Base-by-base conservation (phyloP, 805 yeast genomes). In the Starmerella floris region DNA sequence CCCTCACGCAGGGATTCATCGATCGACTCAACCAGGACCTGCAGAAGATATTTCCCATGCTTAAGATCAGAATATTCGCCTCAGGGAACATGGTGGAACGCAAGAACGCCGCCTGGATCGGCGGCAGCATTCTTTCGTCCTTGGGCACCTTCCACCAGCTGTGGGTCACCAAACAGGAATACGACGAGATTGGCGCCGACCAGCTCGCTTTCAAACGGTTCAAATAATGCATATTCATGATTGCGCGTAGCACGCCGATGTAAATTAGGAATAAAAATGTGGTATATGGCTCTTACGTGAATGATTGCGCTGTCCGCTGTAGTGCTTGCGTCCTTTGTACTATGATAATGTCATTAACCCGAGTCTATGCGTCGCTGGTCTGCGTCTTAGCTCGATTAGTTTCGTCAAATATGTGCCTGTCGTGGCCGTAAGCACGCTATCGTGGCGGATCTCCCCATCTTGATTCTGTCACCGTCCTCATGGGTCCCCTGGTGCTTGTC, bases 81-180 rank as follows among this genome's bases (percentile, higher is more conserved):
- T 74, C 79, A 5, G 95, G 95, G 8, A 61, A 60, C 47, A 45
- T 78, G 4, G 69, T 69, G 43, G 95, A 87, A 62, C 72, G 95
- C 56, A 73, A 75, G 50, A 79, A 73, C 56, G 81, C 84, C 46
- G 69, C 88, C 6, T 87, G 95, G 95, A 72, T 87, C 39, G 96
- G 96, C 35, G 95, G 95, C 6, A 78, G 88, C 50, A 85, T 87
- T 30, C 65, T 87, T 43, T 76, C 94, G 5, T 78, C 91, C 40
- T 68, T 87, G 53, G 96, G 96, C 27, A 83, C 95, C 2, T 87
- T 87, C 69, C 96, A 87, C 60, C 96, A 87, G 61, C 82, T 91
- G 63, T 87, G 95, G 95, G 94, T 87, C 2, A 80, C 87, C 33
- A 78, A 76, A 56, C 74, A 73, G 51, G 96, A 87, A 61, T 82